Percentiles rank a stretch among this genome's conserved stretches.
Evolutionary conservation across 345 rosid genomes (phyloP).

Genomic region (Bretschneidera sinensis): DNA sequence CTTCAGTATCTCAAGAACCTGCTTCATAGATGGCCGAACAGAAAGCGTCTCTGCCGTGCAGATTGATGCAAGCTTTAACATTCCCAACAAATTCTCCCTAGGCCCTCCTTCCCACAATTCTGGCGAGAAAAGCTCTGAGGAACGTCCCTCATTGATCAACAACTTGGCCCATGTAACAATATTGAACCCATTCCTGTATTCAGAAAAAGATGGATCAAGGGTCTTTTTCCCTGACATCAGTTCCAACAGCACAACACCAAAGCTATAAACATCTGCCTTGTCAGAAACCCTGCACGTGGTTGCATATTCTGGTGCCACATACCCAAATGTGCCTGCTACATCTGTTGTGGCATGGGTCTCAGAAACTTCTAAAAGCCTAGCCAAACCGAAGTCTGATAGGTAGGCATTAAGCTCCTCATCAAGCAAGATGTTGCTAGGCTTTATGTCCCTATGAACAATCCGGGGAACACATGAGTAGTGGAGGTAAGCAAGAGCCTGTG

Average conservation of each 20-base stretch:
- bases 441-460: constrained; percentile 70
- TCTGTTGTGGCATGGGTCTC: constrained; percentile 71
- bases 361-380: constrained; percentile 62
- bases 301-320: constrained; percentile 75
- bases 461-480: constrained; percentile 62
- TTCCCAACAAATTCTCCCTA: constrained; percentile 36
- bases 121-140: constrained; percentile 37
- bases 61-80: constrained; percentile 45
- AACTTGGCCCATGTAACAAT: constrained; percentile 60
- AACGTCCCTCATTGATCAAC: constrained; percentile 51
- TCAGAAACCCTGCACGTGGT: constrained; percentile 69
- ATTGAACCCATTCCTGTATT: constrained; percentile 57
- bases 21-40: constrained; percentile 51
- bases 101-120: constrained; percentile 54
- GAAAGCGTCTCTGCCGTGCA: constrained; percentile 56
- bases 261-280: constrained; percentile 73
- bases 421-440: constrained; percentile 67
- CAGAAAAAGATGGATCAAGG: constrained; percentile 65
- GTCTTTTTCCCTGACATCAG: constrained; percentile 61
- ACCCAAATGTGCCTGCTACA: constrained; percentile 72
- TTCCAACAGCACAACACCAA: constrained; percentile 57
- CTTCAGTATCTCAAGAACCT: constrained; percentile 50
- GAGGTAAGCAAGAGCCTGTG: constrained; percentile 65
- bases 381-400: constrained; percentile 68
- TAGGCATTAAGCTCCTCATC: constrained; percentile 61